A percentile compares a stretch with the other conserved stretches of the same genome.
These are phyloP conservation scores for Aphanomyces cochlioides DNA, from an alignment of 352 stramenopile species.

Conservation along the genomic window DNA sequence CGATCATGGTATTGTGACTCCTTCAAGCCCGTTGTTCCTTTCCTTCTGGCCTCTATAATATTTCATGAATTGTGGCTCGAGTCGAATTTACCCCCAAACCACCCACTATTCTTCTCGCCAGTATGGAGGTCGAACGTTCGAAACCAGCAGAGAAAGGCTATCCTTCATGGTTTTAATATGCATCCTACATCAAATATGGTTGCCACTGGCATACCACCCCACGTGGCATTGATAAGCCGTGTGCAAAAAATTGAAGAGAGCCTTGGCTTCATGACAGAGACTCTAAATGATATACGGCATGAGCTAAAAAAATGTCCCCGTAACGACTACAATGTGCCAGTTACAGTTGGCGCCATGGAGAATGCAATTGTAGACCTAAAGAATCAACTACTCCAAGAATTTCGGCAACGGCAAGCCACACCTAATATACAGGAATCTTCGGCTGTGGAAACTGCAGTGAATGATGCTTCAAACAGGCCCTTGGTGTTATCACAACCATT, in stretches of 20 bases:
- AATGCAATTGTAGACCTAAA: not conserved
- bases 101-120: not conserved
- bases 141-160: not conserved
- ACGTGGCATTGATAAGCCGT: not conserved
- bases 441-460: not conserved
- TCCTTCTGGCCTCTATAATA: not conserved
- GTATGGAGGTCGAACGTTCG: not conserved
- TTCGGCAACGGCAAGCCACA: not conserved
- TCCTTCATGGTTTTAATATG: not conserved
- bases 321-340: not conserved
- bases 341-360: not conserved
- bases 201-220: not conserved
- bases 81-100: not conserved
- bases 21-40: not conserved
- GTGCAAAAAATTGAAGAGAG: not conserved
- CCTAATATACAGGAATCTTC: not conserved
- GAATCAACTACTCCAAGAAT: not conserved
- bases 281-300: not conserved
- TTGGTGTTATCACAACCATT: not conserved
- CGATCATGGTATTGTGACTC: not conserved
- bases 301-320: not conserved
- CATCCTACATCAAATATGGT: not conserved
- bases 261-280: not conserved
- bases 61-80: not conserved
- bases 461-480: not conserved